These are phyloP conservation scores for Amanita fuliginea DNA, from an alignment of 768 basidiomycete genomes.

Conservation along the genomic window DNA sequence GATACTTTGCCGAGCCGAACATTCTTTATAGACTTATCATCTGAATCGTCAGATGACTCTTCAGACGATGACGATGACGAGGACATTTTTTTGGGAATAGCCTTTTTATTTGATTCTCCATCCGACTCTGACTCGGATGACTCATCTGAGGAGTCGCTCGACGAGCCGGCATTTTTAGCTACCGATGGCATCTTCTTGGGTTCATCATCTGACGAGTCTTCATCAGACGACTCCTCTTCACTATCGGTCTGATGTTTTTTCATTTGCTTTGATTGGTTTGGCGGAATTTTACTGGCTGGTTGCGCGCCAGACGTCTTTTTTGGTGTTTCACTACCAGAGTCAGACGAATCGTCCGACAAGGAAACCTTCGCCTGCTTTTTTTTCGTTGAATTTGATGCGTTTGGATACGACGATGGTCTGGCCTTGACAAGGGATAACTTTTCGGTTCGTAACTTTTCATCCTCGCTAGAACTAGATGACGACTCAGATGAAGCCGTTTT, in stretches of 20 bases:
- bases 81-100: background rate
- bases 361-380: constrained; percentile 9
- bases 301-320: background rate
- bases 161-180: background rate
- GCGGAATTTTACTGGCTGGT: background rate
- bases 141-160: constrained; percentile 6
- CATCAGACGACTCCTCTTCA: constrained; percentile 14
- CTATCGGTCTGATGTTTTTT: background rate
- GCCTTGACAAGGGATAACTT: constrained; percentile 14
- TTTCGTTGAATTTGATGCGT: background rate
- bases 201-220: constrained; percentile 17
- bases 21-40: constrained; percentile 4
- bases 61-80: constrained; percentile 2
- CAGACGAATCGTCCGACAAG: constrained; percentile 9
- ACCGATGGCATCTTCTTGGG: constrained; percentile 15
- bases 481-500: constrained; percentile 28
- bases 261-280: constrained; percentile 1
- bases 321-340: background rate
- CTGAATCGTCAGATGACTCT: constrained; percentile 12
- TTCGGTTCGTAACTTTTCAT: constrained; percentile 17
- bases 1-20: background rate
- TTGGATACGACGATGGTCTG: constrained; percentile 6
- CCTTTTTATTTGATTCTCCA: constrained; percentile 7
- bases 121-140: constrained; percentile 9
- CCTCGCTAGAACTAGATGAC: constrained; percentile 17